Percentiles rank a stretch among this genome's conserved stretches.
phyloP scores from a whole-genome alignment of 305 asterid genomes.

The Coffea humblotiana region DNA sequence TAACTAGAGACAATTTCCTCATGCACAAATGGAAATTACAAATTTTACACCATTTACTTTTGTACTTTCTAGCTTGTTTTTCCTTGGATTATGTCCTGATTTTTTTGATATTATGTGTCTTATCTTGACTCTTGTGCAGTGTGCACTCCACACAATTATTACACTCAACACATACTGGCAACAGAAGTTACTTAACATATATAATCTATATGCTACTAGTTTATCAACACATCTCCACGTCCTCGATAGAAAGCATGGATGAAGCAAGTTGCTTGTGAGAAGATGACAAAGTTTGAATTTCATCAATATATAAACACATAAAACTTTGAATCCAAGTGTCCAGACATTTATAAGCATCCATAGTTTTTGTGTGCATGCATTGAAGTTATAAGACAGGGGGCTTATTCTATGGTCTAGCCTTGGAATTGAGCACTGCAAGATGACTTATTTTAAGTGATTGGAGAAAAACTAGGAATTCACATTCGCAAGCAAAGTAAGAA shows the following conservation, averaged over 20 bases:
- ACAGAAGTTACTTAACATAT: background rate
- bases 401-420: slow-evolving; percentile 43
- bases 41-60: background rate
- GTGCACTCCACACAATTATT: background rate
- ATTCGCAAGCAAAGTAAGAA: slow-evolving; percentile 3
- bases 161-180: background rate
- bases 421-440: slow-evolving; percentile 36
- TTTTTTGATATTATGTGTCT: background rate
- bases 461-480: background rate
- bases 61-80: background rate
- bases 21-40: background rate
- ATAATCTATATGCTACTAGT: background rate
- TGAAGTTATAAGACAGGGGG: slow-evolving; percentile 32
- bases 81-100: background rate
- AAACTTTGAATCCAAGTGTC: slow-evolving; percentile 32
- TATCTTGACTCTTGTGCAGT: background rate
- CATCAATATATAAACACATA: slow-evolving; percentile 17
- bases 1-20: background rate
- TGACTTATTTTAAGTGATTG: slow-evolving; percentile 10
- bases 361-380: slow-evolving; percentile 49
- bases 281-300: slow-evolving; percentile 43
- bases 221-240: background rate
- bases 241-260: slow-evolving; percentile 21
- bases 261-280: slow-evolving; percentile 33
- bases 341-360: slow-evolving; percentile 43